Conservation (phyloP, 2,329 filamentous ascomycete genomes). For the Dactylellina sp. region DNA sequence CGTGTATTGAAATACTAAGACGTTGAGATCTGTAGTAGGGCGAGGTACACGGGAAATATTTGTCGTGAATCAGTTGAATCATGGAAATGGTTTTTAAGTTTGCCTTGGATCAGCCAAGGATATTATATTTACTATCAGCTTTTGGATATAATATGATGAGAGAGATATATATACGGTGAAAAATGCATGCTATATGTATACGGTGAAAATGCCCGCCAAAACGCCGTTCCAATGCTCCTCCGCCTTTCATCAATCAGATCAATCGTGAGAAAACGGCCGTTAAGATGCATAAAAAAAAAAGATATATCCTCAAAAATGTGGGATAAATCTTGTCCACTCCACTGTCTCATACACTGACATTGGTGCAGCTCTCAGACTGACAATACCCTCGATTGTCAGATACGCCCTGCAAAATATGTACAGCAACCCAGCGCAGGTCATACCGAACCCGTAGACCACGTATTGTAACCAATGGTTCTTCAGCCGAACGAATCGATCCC, state of each 20-base stretch:
- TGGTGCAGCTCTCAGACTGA: conserved; percentile 44
- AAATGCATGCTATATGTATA: conserved; percentile 16
- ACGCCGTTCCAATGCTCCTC: conserved; percentile 15
- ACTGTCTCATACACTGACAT: conserved; percentile 46
- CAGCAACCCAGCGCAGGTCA: conserved; percentile 20
- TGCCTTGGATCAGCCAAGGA: too few species aligned
- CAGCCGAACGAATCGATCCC: conserved; percentile 11
- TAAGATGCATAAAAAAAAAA: conserved; percentile 15
- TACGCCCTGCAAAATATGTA: conserved; percentile 39
- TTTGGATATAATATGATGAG: not conserved
- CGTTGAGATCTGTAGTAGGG: not conserved
- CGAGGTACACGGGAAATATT: too few species aligned
- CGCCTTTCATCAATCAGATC: conserved; percentile 1
- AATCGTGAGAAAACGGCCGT: conserved; percentile 12
- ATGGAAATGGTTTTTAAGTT: too few species aligned
- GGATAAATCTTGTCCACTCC: conserved; percentile 41
- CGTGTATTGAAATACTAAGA: not conserved
- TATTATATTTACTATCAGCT: not conserved
- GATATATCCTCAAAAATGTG: conserved; percentile 39
- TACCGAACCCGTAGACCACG: conserved; percentile 17
- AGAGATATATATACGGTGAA: conserved; percentile 5
- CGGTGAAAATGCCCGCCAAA: conserved; percentile 11
- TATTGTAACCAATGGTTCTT: conserved; percentile 28
- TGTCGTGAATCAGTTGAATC: too few species aligned
- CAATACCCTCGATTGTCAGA: conserved; percentile 45